A percentile compares a stretch with the other conserved stretches of the same genome.
These are phyloP conservation scores for Metschnikowia noctiluminum DNA, from an alignment of 805 yeast species.

Conservation along the genomic window DNA sequence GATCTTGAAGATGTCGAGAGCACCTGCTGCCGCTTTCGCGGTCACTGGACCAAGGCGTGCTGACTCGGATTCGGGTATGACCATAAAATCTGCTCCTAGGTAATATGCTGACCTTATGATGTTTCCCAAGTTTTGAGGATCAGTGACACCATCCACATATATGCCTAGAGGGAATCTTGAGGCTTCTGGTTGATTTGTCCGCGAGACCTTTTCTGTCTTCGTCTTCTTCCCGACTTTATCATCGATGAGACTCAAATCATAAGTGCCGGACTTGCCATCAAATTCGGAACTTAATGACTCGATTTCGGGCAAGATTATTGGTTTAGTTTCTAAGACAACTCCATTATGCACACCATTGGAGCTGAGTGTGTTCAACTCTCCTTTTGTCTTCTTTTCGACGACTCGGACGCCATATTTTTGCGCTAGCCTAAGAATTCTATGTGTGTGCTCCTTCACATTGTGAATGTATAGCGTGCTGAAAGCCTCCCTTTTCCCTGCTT, in stretches of 20 bases:
- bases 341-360: slow-evolving; percentile 79
- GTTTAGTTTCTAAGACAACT: slow-evolving; percentile 64
- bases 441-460: slow-evolving; percentile 31
- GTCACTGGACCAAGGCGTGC: slow-evolving; percentile 77
- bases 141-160: slow-evolving; percentile 74
- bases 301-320: slow-evolving; percentile 36
- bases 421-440: slow-evolving; percentile 48
- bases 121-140: slow-evolving; percentile 87
- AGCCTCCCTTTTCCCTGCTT: slow-evolving; percentile 50
- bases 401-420: slow-evolving; percentile 38
- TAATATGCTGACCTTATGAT: slow-evolving; percentile 75
- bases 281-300: slow-evolving; percentile 25
- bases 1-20: slow-evolving; percentile 68
- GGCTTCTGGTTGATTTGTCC: slow-evolving; percentile 20
- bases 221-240: slow-evolving; percentile 7
- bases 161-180: slow-evolving; percentile 58
- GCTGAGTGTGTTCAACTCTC: slow-evolving; percentile 58
- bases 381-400: slow-evolving; percentile 37
- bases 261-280: slow-evolving; percentile 16
- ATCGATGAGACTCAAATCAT: slow-evolving; percentile 18
- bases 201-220: slow-evolving; percentile 16
- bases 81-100: slow-evolving; percentile 78
- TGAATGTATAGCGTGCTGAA: slow-evolving; percentile 51
- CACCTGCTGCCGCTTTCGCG: slow-evolving; percentile 80
- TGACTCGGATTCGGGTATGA: slow-evolving; percentile 64